Base-by-base conservation (phyloP, 2,329 filamentous ascomycete genomes). In the Exophiala xenobiotica region DNA sequence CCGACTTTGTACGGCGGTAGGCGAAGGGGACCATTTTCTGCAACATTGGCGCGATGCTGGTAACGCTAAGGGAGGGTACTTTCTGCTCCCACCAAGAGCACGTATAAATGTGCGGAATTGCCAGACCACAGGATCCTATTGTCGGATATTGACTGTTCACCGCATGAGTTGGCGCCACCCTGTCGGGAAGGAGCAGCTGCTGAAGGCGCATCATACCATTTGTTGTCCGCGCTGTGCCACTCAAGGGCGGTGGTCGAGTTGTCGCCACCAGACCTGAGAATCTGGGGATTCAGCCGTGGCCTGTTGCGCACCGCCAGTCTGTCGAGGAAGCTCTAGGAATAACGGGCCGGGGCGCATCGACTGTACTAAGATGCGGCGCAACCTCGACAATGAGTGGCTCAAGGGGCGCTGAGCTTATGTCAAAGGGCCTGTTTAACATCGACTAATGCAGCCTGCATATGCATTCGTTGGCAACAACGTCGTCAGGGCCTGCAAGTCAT, bases 381-480 rank as follows among this genome's bases (percentile, higher is more conserved):
- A 16, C 39, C 44, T 24, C 35, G 27, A 29, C 45, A 44, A 43
- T 47, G 52, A 58, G 49, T 58, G 55, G 55, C 35, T 49, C 24
- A 16, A 33, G 31, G 33, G 35, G 22, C 39, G 48, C 49, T 45
- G 51, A 54, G 52, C 38, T 53, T 49, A 50, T 50, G 55, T 50
- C 55, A 54, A 55, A 39, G 31, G 48, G 40, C 43, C 39, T 49
- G 39, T 41, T 50, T 46, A 54, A 49, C 49, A 35, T 51, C 49
- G 50, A 47, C 57, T 60, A 60, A 60, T 58, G 57, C 57, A 59
- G 49, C 52, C 31, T 54, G 48, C 29, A 33, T 54, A 57, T 55
- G 54, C 51, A 60, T 60, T 60, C 54, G 57, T 42, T 60, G 57
- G 57, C 57, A 60, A 40, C n/a, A 16, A 41, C 49, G 41, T 53